These are phyloP conservation scores for Phytophthora uliginosa DNA, from an alignment of 352 stramenopile species.

Conservation along the genomic window DNA sequence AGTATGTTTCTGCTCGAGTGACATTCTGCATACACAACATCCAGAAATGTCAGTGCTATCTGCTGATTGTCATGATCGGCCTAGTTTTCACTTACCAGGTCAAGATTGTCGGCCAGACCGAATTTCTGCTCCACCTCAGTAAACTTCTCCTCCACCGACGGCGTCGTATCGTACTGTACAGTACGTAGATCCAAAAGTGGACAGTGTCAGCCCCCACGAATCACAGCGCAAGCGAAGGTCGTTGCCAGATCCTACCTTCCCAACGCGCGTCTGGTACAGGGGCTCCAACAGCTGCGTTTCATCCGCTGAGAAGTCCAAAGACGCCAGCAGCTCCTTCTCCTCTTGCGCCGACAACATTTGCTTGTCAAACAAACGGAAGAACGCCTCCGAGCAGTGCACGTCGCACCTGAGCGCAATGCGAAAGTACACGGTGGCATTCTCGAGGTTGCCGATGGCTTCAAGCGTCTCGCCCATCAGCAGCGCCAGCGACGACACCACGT, in stretches of 20 bases:
- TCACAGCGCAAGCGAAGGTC: neutral
- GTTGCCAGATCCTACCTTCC: constrained; percentile 50
- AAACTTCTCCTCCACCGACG: constrained; percentile 75
- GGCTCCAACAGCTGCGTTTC: constrained; percentile 68
- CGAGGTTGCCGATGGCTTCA: constrained; percentile 84
- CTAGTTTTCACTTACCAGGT: constrained; percentile 55
- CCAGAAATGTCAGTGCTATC: constrained; percentile 14
- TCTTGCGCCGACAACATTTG: constrained; percentile 82
- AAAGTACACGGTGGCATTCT: constrained; percentile 85
- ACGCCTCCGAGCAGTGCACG: constrained; percentile 86
- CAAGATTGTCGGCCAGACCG: constrained; percentile 66
- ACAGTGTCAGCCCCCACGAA: neutral
- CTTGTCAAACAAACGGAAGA: constrained; percentile 90
- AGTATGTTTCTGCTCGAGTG: constrained; percentile 82
- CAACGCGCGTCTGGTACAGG: constrained; percentile 77
- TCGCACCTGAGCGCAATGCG: constrained; percentile 82
- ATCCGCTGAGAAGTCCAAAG: constrained; percentile 72
- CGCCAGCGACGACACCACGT: constrained; percentile 83
- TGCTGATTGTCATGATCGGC: neutral
- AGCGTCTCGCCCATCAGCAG: constrained; percentile 88
- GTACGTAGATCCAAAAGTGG: neutral
- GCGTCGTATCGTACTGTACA: constrained; percentile 66
- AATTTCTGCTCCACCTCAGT: constrained; percentile 62
- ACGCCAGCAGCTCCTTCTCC: constrained; percentile 74
- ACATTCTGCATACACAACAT: constrained; percentile 58